Base-by-base conservation (phyloP, 2,329 filamentous ascomycete species). In the Calycina herbarum region DNA sequence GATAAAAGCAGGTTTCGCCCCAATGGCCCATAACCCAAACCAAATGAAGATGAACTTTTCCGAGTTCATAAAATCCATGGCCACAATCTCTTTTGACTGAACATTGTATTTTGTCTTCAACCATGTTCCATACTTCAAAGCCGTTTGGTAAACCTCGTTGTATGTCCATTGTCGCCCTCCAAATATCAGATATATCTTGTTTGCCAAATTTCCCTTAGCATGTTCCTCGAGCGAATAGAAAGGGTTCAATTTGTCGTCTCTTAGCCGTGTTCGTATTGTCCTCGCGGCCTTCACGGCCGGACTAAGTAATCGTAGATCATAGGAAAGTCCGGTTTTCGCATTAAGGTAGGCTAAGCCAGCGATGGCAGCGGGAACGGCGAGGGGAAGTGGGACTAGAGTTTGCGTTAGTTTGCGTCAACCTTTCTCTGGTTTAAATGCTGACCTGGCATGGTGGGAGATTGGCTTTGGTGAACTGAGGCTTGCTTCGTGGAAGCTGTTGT, bases 1-100 rank as follows among this genome's bases (percentile, higher is more conserved):
- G 79, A 96, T 90, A 72, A 95, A 92, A 0, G 93, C 93, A 0
- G 93, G 92, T 64, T 88, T 88, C 0, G 91, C 93, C 11, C 93
- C 93, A 66, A 96, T 87, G 35, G 89, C 87, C 92, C 92, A 96
- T 38, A 96, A 78, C 0, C 89, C 93, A 63, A 94, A 81, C 83
- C 89, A 73, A 8, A 96, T 68, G 75, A 94, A 91, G 33, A 94
- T 73, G 73, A 93, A 94, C 2, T 84, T 83, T n/a, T 92, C 87
- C 51, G 87, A 91, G 75, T 96, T 97, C 78, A 90, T 89, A 70
- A 92, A 91, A 76, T 95, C 85, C 71, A 96, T 83, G 8, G 91
- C 92, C 20, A 96, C 89, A 40, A 96, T 86, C 62, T 96, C 91
- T 57, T 85, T 86, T 31, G 87, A 85, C 70, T 88, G 83, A 58